Conservation (phyloP, 176 grass and related monocot species). For the Oryza brachyantha region DNA sequence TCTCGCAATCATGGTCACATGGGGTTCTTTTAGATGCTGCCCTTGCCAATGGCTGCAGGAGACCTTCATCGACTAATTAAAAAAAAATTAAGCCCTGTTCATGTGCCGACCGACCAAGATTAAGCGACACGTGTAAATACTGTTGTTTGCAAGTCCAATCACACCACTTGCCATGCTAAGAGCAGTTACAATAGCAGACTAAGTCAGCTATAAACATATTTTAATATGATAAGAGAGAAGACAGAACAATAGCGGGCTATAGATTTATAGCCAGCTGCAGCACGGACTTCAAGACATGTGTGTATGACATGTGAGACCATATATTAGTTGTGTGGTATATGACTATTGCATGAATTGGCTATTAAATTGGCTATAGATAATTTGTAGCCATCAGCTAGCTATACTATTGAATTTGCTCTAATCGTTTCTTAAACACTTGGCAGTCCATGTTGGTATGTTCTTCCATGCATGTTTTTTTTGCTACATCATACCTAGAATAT, state of each 20-base stretch:
- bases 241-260: too few species aligned
- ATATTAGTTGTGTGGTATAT: too few species aligned
- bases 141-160: constrained; percentile 5
- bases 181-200: too few species aligned
- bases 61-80: not conserved
- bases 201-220: too few species aligned
- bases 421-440: not conserved
- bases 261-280: too few species aligned
- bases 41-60: not conserved
- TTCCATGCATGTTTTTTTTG: not conserved
- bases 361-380: too few species aligned
- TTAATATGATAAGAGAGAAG: too few species aligned
- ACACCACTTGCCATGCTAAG: not conserved
- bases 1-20: constrained; percentile 20
- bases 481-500: not conserved
- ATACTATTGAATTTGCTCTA: too few species aligned
- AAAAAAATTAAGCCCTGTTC: not conserved
- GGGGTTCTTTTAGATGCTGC: constrained; percentile 33
- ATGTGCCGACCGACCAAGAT: not conserved
- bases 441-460: not conserved
- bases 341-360: too few species aligned
- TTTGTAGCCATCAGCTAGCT: too few species aligned
- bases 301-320: too few species aligned
- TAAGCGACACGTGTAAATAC: constrained; percentile 19
- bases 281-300: too few species aligned